These are phyloP conservation scores for Mayamaea pseudoterrestris DNA, from an alignment of 108 stramenopile species.

Conservation along the genomic window DNA sequence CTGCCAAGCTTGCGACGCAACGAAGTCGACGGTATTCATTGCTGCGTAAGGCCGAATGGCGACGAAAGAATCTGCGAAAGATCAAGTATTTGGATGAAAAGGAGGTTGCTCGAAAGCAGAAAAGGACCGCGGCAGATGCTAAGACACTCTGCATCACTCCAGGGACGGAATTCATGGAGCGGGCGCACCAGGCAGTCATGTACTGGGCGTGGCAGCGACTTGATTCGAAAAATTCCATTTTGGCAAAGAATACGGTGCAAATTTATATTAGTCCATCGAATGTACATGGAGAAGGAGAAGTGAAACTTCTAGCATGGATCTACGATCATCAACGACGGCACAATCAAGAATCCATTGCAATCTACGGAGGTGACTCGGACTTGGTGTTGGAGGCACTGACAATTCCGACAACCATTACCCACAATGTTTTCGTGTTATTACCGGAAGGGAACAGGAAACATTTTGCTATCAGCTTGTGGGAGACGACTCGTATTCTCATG, in stretches of 20 bases:
- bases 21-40: constrained; percentile 40
- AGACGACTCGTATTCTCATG: constrained; percentile 41
- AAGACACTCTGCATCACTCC: constrained; percentile 58
- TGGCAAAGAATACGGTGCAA: constrained; percentile 20
- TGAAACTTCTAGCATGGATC: constrained; percentile 82
- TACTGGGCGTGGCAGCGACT: constrained; percentile 82
- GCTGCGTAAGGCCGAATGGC: constrained; percentile 13
- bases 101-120: constrained; percentile 4
- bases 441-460: constrained; percentile 24
- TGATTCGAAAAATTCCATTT: constrained; percentile 12
- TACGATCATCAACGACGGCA: constrained; percentile 10
- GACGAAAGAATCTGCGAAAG: constrained; percentile 12
- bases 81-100: constrained; percentile 19
- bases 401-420: constrained; percentile 51
- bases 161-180: constrained; percentile 63
- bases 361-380: constrained; percentile 83
- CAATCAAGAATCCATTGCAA: constrained; percentile 32
- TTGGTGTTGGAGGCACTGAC: constrained; percentile 75
- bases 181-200: constrained; percentile 46
- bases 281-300: constrained; percentile 85
- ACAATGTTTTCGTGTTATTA: constrained; percentile 69
- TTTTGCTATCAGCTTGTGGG: constrained; percentile 49
- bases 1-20: constrained; percentile 78
- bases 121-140: constrained; percentile 11
- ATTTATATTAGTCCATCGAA: constrained; percentile 63